These are phyloP conservation scores for Mycosphaerelloides madeirae DNA, from an alignment of 2,329 filamentous ascomycete genomes.

Conservation along the genomic window DNA sequence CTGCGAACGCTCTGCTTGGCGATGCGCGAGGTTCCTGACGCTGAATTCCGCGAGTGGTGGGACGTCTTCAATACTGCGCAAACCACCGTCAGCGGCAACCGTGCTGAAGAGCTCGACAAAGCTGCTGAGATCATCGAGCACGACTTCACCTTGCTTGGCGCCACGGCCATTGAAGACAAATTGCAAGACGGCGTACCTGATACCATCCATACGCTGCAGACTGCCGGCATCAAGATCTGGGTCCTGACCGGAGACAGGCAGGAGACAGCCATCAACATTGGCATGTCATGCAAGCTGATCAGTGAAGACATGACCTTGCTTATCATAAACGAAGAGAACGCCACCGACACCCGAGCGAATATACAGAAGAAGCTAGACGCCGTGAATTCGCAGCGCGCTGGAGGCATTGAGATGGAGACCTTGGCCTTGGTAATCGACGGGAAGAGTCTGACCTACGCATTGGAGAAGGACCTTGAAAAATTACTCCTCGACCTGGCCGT, in stretches of 20 bases:
- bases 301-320: constrained; percentile 98
- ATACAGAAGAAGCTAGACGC: constrained; percentile 90
- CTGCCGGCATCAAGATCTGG: constrained; percentile 98
- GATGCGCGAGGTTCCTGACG: constrained; percentile 85
- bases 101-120: constrained; percentile 93
- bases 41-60: constrained; percentile 84
- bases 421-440: constrained; percentile 93
- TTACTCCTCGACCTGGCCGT: constrained; percentile 87
- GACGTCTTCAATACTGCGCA: constrained; percentile 80
- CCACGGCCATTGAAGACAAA: constrained; percentile 94
- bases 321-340: constrained; percentile 87
- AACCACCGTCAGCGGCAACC: constrained; percentile 86
- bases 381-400: constrained; percentile 74
- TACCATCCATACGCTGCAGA: constrained; percentile 94
- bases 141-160: constrained; percentile 84
- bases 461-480: constrained; percentile 92
- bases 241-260: constrained; percentile 95
- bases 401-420: constrained; percentile 73
- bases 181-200: constrained; percentile 96
- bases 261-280: constrained; percentile 98
- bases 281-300: constrained; percentile 98
- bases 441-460: constrained; percentile 85
- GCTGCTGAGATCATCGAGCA: constrained; percentile 93
- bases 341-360: constrained; percentile 76
- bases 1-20: constrained; percentile 90